Conservation (phyloP, 225 moss, liverwort and hornwort genomes). For the Lunularia cruciata region DNA sequence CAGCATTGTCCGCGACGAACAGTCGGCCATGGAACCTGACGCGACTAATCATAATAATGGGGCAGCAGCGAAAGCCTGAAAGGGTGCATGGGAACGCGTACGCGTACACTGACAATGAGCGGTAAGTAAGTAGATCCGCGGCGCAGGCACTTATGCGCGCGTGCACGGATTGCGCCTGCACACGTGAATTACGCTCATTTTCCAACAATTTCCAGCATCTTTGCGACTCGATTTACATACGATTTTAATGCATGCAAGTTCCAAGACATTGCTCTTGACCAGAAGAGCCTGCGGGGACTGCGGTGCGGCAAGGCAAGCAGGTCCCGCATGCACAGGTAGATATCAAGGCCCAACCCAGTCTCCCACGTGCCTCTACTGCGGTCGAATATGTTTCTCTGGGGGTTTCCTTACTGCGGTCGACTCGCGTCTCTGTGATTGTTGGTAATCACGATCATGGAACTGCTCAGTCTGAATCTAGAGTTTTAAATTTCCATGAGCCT, state of each 20-base stretch:
- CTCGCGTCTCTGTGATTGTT: no score
- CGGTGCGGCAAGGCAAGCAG: slow-evolving; percentile 5
- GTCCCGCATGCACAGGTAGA: slow-evolving; percentile 10
- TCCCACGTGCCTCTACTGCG: background rate
- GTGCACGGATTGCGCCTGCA: slow-evolving; percentile 16
- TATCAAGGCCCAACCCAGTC: background rate
- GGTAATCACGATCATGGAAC: no score
- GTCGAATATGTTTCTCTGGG: no score
- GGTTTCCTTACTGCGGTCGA: no score
- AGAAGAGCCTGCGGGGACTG: slow-evolving; percentile 9
- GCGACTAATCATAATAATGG: background rate
- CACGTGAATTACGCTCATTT: slow-evolving; percentile 16
- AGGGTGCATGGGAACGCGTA: slow-evolving; percentile 18
- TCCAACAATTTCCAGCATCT: slow-evolving; percentile 19
- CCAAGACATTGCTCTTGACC: slow-evolving; percentile 16
- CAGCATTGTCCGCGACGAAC: no score
- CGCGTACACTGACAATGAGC: slow-evolving; percentile 15
- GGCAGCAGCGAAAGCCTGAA: slow-evolving; percentile 7
- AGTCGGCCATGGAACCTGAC: background rate
- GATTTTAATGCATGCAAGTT: slow-evolving; percentile 15
- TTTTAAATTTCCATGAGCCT: no score
- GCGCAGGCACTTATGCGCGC: slow-evolving; percentile 20
- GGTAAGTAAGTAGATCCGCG: slow-evolving; percentile 20
- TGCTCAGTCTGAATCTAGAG: no score
- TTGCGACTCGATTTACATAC: slow-evolving; percentile 2